Percentiles rank a stretch among this genome's conserved stretches.
Evolutionary conservation across 495 filamentous ascomycete genomes (phyloP).

Genomic region (Neurospora sublineolata): DNA sequence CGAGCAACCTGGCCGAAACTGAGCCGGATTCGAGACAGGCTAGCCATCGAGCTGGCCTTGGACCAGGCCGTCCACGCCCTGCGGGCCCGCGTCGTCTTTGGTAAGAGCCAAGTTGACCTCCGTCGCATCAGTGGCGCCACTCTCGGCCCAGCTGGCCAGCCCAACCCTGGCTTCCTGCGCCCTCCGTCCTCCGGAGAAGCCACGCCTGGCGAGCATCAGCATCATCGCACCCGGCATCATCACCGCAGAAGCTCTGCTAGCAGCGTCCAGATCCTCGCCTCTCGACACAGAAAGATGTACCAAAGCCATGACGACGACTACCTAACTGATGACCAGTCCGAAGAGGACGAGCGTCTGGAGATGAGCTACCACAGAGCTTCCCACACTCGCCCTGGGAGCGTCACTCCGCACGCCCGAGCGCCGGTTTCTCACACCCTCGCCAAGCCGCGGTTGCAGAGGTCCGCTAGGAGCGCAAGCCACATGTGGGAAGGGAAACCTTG

Average conservation of each 20-base stretch:
- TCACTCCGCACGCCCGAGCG: constrained; percentile 19
- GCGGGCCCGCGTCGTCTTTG: constrained; percentile 67
- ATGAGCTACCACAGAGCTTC: constrained; percentile 15
- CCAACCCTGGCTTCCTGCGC: not conserved
- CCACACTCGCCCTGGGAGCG: constrained; percentile 8
- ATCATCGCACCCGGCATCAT: not conserved
- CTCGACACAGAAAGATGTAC: constrained; percentile 9
- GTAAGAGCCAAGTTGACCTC: constrained; percentile 57
- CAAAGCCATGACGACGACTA: constrained; percentile 9
- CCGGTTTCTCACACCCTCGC: not conserved
- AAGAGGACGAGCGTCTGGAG: constrained; percentile 33
- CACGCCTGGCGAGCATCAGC: constrained; percentile 1
- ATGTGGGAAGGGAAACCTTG: constrained; percentile 13
- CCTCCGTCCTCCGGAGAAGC: constrained; percentile 3
- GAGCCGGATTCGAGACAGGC: constrained; percentile 67
- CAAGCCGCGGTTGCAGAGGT: constrained; percentile 18
- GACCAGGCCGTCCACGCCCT: constrained; percentile 72
- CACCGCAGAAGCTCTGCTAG: constrained; percentile 17
- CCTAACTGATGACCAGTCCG: constrained; percentile 26
- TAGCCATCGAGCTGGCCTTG: constrained; percentile 75
- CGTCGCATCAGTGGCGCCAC: constrained; percentile 23
- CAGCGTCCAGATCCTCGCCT: constrained; percentile 19
- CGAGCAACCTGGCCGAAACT: constrained; percentile 86
- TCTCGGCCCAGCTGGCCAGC: not conserved
- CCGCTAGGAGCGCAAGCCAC: constrained; percentile 16